These are phyloP conservation scores for Cyphellophora attinorum DNA, from an alignment of 2,329 filamentous ascomycete genomes.

Conservation along the genomic window DNA sequence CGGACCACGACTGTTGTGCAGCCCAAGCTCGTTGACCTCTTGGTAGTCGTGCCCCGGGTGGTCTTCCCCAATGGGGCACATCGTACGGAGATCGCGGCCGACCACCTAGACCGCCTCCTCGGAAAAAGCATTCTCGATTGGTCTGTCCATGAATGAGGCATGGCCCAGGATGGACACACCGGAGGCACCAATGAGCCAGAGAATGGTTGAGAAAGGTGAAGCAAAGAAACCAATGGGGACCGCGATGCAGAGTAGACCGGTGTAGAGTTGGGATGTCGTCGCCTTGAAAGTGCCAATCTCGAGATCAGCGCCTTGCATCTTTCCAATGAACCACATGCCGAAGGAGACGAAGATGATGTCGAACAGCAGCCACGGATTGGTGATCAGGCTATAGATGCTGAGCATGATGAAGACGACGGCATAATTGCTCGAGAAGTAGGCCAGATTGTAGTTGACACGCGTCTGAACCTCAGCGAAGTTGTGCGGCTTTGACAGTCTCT, in stretches of 20 bases:
- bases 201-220: conserved; percentile 71
- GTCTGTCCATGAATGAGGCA: conserved; percentile 93
- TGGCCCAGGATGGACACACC: conserved; percentile 92
- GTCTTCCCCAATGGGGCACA: conserved; percentile 98
- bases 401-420: conserved; percentile 88
- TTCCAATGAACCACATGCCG: conserved; percentile 86
- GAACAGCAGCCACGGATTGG: conserved; percentile 77
- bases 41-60: conserved; percentile 73
- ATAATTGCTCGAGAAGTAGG: conserved; percentile 98
- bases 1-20: conserved; percentile 39
- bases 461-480: conserved; percentile 87
- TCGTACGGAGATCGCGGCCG: conserved; percentile 94
- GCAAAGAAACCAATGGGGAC: conserved; percentile 79
- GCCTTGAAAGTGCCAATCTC: conserved; percentile 74
- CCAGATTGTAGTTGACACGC: conserved; percentile 92
- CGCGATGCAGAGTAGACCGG: conserved; percentile 69
- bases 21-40: conserved; percentile 49
- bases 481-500: conserved; percentile 85
- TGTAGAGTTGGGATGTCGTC: conserved; percentile 90
- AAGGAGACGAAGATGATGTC: conserved; percentile 80
- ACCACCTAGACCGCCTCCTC: conserved; percentile 99
- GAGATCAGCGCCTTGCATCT: conserved; percentile 78
- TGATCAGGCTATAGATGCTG: conserved; percentile 87
- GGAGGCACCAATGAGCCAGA: conserved; percentile 94
- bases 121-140: conserved; percentile 99